These are phyloP conservation scores for Jamesozyma piceae DNA, from an alignment of 805 yeast genomes.

Conservation along the genomic window DNA sequence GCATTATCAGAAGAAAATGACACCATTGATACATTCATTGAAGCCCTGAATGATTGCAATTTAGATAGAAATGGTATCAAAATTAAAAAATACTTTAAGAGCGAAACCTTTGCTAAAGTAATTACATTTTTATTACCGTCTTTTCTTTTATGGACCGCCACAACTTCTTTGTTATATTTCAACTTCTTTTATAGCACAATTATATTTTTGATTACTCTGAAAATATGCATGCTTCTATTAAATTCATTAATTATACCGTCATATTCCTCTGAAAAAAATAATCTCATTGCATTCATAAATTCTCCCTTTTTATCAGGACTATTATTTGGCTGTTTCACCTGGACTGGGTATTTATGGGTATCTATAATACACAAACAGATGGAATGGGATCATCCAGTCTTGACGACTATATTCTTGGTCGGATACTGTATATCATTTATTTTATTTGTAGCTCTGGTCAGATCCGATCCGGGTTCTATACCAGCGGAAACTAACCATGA, in stretches of 20 bases:
- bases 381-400: not conserved
- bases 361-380: constrained; percentile 13
- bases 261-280: constrained; percentile 13
- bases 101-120: not conserved
- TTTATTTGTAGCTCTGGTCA: constrained; percentile 41
- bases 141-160: not conserved
- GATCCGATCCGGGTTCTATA: constrained; percentile 74
- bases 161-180: not conserved
- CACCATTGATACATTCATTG: constrained; percentile 27
- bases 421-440: not conserved
- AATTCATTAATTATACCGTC: constrained; percentile 36
- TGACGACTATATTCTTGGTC: not conserved
- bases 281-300: constrained; percentile 37
- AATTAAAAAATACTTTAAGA: not conserved
- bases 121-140: not conserved
- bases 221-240: constrained; percentile 11
- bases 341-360: constrained; percentile 53
- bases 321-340: constrained; percentile 60
- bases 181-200: not conserved
- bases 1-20: constrained; percentile 68
- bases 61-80: not conserved
- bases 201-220: not conserved
- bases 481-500: constrained; percentile 46
- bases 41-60: constrained; percentile 5
- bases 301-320: constrained; percentile 76